Percentiles rank a stretch among this genome's conserved stretches.
Conservation (phyloP, 768 basidiomycete genomes). For the Rhizopogon vinicolor region DNA sequence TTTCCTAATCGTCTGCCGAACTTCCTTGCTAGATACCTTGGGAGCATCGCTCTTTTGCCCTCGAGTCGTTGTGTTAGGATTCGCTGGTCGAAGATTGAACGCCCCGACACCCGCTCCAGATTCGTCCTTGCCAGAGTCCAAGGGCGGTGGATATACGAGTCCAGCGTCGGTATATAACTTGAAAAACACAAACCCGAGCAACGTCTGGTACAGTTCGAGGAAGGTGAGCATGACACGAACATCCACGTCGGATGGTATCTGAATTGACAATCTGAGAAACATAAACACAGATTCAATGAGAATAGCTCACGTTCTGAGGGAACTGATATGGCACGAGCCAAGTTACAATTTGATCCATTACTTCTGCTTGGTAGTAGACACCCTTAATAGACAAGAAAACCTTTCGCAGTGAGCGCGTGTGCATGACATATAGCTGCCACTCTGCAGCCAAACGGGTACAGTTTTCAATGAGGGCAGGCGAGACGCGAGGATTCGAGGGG, state of each 20-base stretch:
- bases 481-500: constrained; percentile 79
- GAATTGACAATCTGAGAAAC: constrained; percentile 8
- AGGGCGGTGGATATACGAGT: constrained; percentile 90
- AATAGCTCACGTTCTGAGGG: constrained; percentile 74
- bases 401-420: constrained; percentile 78
- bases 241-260: constrained; percentile 96
- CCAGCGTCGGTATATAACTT: constrained; percentile 96
- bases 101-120: constrained; percentile 85
- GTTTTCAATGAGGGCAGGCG: constrained; percentile 82
- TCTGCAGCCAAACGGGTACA: constrained; percentile 88
- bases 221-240: constrained; percentile 98
- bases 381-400: constrained; percentile 97
- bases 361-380: constrained; percentile 94
- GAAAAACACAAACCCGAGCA: constrained; percentile 94
- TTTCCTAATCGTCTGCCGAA: constrained; percentile 44
- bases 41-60: constrained; percentile 16
- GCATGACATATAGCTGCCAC: constrained; percentile 97
- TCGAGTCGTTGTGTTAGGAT: constrained; percentile 17
- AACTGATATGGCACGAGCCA: constrained; percentile 99
- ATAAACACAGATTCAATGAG: neutral
- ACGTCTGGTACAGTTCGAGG: constrained; percentile 94
- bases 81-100: constrained; percentile 63
- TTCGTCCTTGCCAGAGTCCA: constrained; percentile 82
- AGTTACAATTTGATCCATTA: constrained; percentile 87
- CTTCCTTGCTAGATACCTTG: constrained; percentile 52